Conservation (phyloP, 306 rosid species). For the Vigna radiata region DNA sequence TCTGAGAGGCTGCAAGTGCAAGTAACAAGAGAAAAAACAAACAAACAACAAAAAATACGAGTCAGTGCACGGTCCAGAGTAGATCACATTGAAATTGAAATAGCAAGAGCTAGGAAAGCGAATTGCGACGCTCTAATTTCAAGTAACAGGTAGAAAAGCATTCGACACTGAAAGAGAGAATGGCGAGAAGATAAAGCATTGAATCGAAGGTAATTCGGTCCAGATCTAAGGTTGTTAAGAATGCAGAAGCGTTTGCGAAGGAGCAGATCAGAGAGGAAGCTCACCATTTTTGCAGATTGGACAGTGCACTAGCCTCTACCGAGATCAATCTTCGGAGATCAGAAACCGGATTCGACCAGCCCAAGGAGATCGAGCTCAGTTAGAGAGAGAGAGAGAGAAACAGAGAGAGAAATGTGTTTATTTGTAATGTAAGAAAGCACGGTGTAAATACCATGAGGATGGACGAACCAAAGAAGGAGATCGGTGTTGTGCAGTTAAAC, state of each 20-base stretch:
- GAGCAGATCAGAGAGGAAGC: slow-evolving; percentile 48
- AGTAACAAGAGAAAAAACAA: slow-evolving; percentile 28
- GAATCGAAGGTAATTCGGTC: slow-evolving; percentile 53
- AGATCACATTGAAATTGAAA: slow-evolving; percentile 66
- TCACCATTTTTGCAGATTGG: slow-evolving; percentile 76
- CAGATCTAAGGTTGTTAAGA: slow-evolving; percentile 72
- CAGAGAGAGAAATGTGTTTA: slow-evolving; percentile 9
- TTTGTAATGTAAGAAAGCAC: slow-evolving; percentile 38
- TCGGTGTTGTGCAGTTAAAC: slow-evolving; percentile 46
- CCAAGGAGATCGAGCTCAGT: slow-evolving; percentile 59
- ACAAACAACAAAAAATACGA: slow-evolving; percentile 34
- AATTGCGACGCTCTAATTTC: slow-evolving; percentile 43
- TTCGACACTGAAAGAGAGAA: slow-evolving; percentile 20
- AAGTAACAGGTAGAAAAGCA: slow-evolving; percentile 6
- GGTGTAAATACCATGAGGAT: slow-evolving; percentile 41
- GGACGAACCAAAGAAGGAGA: slow-evolving; percentile 29
- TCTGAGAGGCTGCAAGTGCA: slow-evolving; percentile 92
- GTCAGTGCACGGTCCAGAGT: slow-evolving; percentile 52
- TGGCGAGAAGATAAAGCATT: slow-evolving; percentile 34
- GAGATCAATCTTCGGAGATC: slow-evolving; percentile 53
- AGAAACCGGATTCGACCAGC: slow-evolving; percentile 53
- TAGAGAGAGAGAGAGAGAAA: slow-evolving; percentile 28
- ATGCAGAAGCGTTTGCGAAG: slow-evolving; percentile 35
- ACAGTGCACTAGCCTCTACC: slow-evolving; percentile 43
- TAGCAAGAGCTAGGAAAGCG: slow-evolving; percentile 15